These are phyloP conservation scores for Erodium trifolium DNA, from an alignment of 441 rosid genomes.

Conservation along the genomic window DNA sequence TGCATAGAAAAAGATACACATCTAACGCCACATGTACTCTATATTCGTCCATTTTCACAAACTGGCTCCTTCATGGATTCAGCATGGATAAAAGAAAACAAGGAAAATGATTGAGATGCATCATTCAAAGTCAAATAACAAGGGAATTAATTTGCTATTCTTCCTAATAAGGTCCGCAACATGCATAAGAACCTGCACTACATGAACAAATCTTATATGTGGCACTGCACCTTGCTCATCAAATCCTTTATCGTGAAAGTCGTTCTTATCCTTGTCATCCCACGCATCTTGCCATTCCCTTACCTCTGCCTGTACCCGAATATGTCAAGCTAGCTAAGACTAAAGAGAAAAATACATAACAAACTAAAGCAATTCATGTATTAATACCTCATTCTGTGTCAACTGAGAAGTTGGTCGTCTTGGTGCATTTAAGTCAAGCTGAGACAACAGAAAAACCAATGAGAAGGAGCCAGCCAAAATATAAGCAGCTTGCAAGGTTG, in stretches of 20 bases:
- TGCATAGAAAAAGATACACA: not conserved
- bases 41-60: not conserved
- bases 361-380: conserved; percentile 6
- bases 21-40: not conserved
- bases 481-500: not conserved
- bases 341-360: not conserved
- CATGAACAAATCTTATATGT: not conserved
- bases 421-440: conserved; percentile 52
- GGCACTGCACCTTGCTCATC: conserved; percentile 33
- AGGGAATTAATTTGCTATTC: not conserved
- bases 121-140: not conserved
- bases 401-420: conserved; percentile 43
- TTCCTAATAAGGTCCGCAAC: not conserved
- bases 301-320: conserved; percentile 25
- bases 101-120: not conserved
- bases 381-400: conserved; percentile 29
- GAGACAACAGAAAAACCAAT: conserved; percentile 14
- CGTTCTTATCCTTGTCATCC: conserved; percentile 27
- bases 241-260: conserved; percentile 21
- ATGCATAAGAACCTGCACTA: not conserved
- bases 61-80: no score
- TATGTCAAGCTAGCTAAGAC: conserved; percentile 10
- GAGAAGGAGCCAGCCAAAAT: not conserved
- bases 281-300: conserved; percentile 49
- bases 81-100: no score